Conservation (phyloP, 305 asterid species). For the Salvia sclarea region DNA sequence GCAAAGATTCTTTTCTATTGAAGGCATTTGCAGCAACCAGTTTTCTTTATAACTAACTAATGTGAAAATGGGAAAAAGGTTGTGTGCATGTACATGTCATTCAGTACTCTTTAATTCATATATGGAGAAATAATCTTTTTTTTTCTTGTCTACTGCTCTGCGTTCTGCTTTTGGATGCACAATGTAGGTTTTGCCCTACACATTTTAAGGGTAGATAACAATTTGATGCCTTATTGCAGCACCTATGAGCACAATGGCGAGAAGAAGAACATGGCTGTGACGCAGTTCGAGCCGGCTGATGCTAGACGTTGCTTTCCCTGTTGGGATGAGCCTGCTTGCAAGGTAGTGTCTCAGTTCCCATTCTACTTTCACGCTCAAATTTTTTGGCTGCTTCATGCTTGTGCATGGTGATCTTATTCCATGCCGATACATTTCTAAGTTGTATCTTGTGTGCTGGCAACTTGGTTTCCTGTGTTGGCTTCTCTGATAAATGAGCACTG, state of each 20-base stretch:
- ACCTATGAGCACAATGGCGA: constrained; percentile 81
- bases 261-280: constrained; percentile 97
- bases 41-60: neutral
- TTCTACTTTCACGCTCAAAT: neutral
- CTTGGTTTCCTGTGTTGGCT: too few relatives aligned
- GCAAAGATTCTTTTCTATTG: neutral
- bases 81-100: neutral
- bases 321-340: constrained; percentile 98
- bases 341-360: constrained; percentile 45
- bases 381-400: constrained; percentile 10
- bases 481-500: too few relatives aligned
- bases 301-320: constrained; percentile 98
- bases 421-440: neutral
- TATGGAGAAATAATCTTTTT: neutral
- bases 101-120: neutral
- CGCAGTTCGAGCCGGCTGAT: constrained; percentile 99
- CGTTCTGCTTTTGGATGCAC: constrained; percentile 16
- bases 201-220: constrained; percentile 20
- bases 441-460: neutral
- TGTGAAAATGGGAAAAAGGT: constrained; percentile 14
- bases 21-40: neutral
- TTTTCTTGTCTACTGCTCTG: neutral
- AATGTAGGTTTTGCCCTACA: neutral
- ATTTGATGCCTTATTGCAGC: constrained; percentile 48
- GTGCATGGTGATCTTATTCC: neutral